Conservation (phyloP, 208 protist species). For the Acanthamoeba sp. region DNA sequence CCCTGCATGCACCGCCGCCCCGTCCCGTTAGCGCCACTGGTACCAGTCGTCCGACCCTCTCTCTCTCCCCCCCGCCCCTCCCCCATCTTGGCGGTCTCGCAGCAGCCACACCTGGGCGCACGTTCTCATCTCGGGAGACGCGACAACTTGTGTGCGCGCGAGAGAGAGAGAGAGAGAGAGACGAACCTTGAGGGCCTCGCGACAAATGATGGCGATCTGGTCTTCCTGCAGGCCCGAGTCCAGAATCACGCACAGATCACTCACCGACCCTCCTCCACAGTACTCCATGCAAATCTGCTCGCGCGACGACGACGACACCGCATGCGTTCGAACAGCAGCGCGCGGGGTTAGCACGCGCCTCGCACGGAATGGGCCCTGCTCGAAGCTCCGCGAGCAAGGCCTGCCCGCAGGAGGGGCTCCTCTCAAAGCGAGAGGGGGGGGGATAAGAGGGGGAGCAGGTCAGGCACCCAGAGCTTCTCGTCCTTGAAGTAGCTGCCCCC, state of each 20-base stretch:
- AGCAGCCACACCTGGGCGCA: no score
- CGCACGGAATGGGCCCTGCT: no score
- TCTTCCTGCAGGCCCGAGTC: constrained; percentile 79
- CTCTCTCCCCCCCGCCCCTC: no score
- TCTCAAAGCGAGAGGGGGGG: not conserved
- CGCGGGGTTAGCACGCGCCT: no score
- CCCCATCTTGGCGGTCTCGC: no score
- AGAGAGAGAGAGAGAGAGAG: not conserved
- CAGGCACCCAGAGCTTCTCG: constrained; percentile 83
- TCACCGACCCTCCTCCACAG: constrained; percentile 85
- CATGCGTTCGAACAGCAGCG: no score
- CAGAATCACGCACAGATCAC: constrained; percentile 85
- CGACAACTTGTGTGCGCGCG: not conserved
- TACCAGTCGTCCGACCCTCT: no score
- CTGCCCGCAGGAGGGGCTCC: no score
- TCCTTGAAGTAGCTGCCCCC: constrained; percentile 86
- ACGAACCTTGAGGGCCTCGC: constrained; percentile 78
- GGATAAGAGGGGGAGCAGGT: not conserved
- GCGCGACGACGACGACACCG: no score
- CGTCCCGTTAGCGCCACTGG: no score
- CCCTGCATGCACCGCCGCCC: constrained; percentile 43
- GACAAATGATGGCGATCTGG: constrained; percentile 84
- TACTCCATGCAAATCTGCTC: constrained; percentile 90
- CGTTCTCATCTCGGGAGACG: no score
- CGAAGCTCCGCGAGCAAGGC: no score